Evolutionary conservation across 2,329 filamentous ascomycete species (phyloP).

Genomic region (Sporothrix mexicana): DNA sequence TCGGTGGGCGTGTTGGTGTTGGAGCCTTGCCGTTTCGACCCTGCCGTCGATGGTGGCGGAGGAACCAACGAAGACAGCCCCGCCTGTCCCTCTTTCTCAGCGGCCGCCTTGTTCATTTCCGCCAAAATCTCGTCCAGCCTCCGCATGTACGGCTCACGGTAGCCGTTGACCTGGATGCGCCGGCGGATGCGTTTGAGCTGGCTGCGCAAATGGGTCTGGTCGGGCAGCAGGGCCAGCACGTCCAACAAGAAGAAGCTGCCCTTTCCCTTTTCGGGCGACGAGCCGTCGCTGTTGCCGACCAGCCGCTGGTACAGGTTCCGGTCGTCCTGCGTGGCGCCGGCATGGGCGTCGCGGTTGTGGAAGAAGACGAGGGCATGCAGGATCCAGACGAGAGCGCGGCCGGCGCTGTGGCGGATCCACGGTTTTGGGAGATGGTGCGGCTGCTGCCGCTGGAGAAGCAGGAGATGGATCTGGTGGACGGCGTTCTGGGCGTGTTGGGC

Average conservation of each 20-base stretch:
- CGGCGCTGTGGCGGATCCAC: slow-evolving; percentile 53
- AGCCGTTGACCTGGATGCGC: slow-evolving; percentile 37
- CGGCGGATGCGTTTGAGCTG: slow-evolving; percentile 45
- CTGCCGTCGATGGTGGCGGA: not conserved
- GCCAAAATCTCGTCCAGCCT: slow-evolving; percentile 34
- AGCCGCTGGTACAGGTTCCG: slow-evolving; percentile 57
- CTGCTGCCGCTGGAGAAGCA: slow-evolving; percentile 38
- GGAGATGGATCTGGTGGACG: slow-evolving; percentile 52
- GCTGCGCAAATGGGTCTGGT: slow-evolving; percentile 52
- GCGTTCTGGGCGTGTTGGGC: slow-evolving; percentile 54
- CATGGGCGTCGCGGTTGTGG: slow-evolving; percentile 49
- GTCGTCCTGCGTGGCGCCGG: slow-evolving; percentile 43
- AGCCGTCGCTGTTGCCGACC: slow-evolving; percentile 51
- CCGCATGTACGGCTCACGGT: slow-evolving; percentile 36
- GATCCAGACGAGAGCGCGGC: slow-evolving; percentile 55
- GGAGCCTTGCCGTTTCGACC: slow-evolving; percentile 31
- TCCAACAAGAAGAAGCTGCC: slow-evolving; percentile 51
- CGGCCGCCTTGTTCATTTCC: slow-evolving; percentile 30
- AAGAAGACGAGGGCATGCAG: slow-evolving; percentile 51
- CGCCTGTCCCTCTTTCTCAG: not conserved
- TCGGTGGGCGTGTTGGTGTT: slow-evolving; percentile 21
- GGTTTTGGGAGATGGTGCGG: slow-evolving; percentile 46
- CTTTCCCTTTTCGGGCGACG: slow-evolving; percentile 41
- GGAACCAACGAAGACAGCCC: not conserved
- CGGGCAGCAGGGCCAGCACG: slow-evolving; percentile 52